Evolutionary conservation across 768 basidiomycete genomes (phyloP), one percentile per base, ranked within the genome.

Genomic region (Boletus bicolor): DNA sequence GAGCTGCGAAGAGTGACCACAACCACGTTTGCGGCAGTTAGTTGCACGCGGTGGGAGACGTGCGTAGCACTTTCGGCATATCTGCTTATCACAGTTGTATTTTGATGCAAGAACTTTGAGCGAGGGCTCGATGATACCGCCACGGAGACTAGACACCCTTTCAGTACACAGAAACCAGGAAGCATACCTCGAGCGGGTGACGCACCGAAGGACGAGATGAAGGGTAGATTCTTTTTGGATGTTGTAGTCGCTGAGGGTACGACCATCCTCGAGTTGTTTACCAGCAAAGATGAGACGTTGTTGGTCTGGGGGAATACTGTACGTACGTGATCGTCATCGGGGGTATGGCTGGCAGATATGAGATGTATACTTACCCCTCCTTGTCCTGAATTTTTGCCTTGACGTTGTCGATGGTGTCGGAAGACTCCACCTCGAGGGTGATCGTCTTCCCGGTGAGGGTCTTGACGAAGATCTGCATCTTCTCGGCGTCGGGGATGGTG

Each of bases 51-150:
- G 96, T 61, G 97, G 96, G 66, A 98, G 96, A 67, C 97, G 96
- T 44, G 97, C 97, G 75, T 98, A 98, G 81, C 97, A 98, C 77
- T 98, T 98, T 76, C 97, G 93, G 84, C 97, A 98, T 68, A 98
- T 98, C 74, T 95, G 92, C 83, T 96, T 96, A 78, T 97, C 93
- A 75, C 94, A 98, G 79, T 98, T 98, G 86, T 94, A 97, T 76
- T 96, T 96, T 73, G 88, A 82, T 55, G 97, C 97, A 58, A 98
- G 85, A 41, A 93, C 93, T 78, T 98, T 98, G 70, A 99, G 79
- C 62, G 97, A 98, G 59, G 97, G 97, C 79, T 99, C 97, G 64
- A 99, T 98, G 80, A 99, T 93, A 50, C 97, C 97, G 59, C 97
- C 64, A 32, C 50, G 61, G 42, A 61, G 60, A 56, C 65, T 68